Conservation (phyloP, 2,329 filamentous ascomycete species). For the Colletotrichum sp. region DNA sequence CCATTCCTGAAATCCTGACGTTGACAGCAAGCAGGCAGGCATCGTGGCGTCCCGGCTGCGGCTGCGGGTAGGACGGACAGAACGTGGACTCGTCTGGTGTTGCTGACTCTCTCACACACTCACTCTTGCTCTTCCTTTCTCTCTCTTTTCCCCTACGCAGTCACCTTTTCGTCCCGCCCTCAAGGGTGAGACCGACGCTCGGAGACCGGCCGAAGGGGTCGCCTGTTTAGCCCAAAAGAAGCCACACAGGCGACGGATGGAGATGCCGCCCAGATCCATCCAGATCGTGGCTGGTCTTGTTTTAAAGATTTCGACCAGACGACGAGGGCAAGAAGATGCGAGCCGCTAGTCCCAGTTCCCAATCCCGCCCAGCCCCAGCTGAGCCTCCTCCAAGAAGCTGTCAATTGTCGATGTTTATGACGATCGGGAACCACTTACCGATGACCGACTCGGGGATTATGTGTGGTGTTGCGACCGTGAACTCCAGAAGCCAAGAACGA, state of each 20-base stretch:
- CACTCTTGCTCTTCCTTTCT: background rate
- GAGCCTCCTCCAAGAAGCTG: background rate
- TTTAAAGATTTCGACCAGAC: background rate
- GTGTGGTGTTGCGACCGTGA: background rate
- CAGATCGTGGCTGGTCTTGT: background rate
- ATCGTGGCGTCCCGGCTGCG: background rate
- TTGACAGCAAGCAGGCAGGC: conserved; percentile 5
- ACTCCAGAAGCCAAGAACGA: background rate
- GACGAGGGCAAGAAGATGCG: background rate
- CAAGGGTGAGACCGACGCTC: background rate
- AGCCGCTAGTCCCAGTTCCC: background rate
- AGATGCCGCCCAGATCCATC: background rate
- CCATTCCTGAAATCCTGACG: conserved; percentile 9
- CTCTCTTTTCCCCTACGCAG: background rate
- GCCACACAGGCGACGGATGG: background rate
- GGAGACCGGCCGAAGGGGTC: conserved; percentile 3
- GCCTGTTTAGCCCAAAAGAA: background rate
- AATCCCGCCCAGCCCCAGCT: background rate
- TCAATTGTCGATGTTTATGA: background rate
- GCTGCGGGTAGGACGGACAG: background rate
- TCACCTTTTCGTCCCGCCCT: background rate
- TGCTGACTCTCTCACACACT: background rate
- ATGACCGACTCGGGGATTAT: background rate
- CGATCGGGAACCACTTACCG: conserved; percentile 1
- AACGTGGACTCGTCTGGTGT: conserved; percentile 8